Conservation (phyloP, 257 asterid genomes). For the Catharanthus roseus region DNA sequence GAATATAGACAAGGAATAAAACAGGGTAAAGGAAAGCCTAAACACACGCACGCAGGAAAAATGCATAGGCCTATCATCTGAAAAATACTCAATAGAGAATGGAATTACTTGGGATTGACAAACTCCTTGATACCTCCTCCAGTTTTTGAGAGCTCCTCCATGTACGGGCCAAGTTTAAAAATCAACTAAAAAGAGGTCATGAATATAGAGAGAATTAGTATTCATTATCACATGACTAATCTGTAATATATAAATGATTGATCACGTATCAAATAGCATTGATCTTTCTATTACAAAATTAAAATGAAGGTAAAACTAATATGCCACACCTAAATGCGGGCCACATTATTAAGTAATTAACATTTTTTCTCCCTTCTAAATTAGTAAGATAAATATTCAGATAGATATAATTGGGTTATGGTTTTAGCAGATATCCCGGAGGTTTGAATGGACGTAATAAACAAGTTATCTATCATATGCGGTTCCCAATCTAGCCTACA, state of each 20-base stretch:
- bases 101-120: conserved; percentile 88
- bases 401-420: no score
- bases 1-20: not conserved
- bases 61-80: not conserved
- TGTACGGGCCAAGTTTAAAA: conserved; percentile 77
- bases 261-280: not conserved
- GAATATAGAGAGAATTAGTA: not conserved
- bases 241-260: not conserved
- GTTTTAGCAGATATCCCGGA: no score
- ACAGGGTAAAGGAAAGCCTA: no score
- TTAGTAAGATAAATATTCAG: no score
- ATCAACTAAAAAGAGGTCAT: conserved; percentile 57
- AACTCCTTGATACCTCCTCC: conserved; percentile 94
- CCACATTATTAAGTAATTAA: no score
- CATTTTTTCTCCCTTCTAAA: no score
- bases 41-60: not conserved
- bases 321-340: no score
- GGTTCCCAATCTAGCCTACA: no score
- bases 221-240: not conserved
- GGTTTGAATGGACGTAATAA: no score
- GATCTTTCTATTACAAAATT: not conserved
- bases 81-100: conserved; percentile 11
- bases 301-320: no score
- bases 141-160: conserved; percentile 88
- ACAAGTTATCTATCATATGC: no score